Percentiles rank a stretch among this genome's conserved stretches.
Conservation (phyloP, 176 grass and related monocot species). For the Melocanna baccifera region DNA sequence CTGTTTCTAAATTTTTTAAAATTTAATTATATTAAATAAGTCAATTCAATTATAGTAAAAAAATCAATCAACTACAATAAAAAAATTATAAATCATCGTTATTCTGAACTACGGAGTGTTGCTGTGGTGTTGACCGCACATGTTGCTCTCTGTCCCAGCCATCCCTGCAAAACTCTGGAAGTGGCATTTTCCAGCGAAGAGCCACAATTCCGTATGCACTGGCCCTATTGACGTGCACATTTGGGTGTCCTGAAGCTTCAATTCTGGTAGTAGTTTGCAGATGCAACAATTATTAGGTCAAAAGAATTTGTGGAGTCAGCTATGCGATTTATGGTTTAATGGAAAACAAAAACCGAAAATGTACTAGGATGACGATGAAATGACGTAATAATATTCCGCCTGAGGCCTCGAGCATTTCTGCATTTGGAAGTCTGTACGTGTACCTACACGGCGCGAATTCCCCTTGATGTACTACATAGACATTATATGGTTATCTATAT, state of each 20-base stretch:
- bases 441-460: neutral
- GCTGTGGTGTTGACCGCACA: too few relatives aligned
- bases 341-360: neutral
- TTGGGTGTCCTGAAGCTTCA: conserved; percentile 19
- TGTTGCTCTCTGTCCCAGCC: neutral
- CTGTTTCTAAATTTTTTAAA: too few relatives aligned
- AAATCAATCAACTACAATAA: too few relatives aligned
- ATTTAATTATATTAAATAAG: too few relatives aligned
- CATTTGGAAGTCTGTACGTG: neutral
- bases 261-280: conserved; percentile 27
- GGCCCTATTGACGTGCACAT: neutral
- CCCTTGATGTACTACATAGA: neutral
- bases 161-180: neutral
- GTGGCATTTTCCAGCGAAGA: conserved; percentile 4
- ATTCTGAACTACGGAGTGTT: too few relatives aligned
- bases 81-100: too few relatives aligned
- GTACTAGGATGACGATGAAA: conserved; percentile 11
- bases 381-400: neutral
- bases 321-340: neutral
- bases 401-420: neutral
- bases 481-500: neutral
- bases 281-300: conserved; percentile 22
- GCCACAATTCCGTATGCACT: neutral
- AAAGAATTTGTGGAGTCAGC: neutral
- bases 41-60: too few relatives aligned